Base-by-base conservation (phyloP, 495 filamentous ascomycete genomes). In the Platismatia glauca region DNA sequence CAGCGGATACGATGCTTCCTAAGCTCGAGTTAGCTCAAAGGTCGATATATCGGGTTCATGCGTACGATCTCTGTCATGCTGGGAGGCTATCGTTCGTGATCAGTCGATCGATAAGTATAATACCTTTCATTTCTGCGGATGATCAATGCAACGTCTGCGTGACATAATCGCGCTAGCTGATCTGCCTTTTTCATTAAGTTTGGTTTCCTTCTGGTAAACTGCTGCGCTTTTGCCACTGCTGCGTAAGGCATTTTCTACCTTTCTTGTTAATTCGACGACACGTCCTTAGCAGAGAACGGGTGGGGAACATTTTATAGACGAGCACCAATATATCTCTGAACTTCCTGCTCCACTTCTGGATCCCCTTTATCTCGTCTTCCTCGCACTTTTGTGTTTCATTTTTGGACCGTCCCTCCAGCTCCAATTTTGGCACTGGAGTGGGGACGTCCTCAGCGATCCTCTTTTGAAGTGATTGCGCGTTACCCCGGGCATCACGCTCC, bases 171-270 rank as follows among this genome's bases (percentile, higher is more conserved):
- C n/a, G n/a, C n/a, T n/a, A n/a, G n/a, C n/a, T n/a, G n/a, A n/a
- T n/a, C n/a, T n/a, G n/a, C n/a, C 58, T 69, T 67, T 43, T 60
- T 67, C 13, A 65, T 37, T 24, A 69, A 57, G 44, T 55, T 65
- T n/a, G 53, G 56, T 69, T 67, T 67, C 34, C 65, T 67, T 67
- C 55, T 27, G 43, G 58, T 39, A 52, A 69, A 67, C 27, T 67
- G 63, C 60, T 70, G 43, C 7, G 50, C 50, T 53, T 66, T 62
- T 46, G 64, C 43, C 44, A 62, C 62, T 53, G 52, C 55, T 66
- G 53, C 52, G 18, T 59, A 62, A 29, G 53, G 59, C 41, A 66
- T 62, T 41, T 52, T 66, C 18, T 37, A 59, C 0, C 35, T 57
- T 46, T 46, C n/a, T 12, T 46, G n/a, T 46, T 46, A 46, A 46